Percentiles rank a stretch among this genome's conserved stretches.
phyloP scores from a whole-genome alignment of 306 rosid genomes.

The Luffa aegyptiaca region DNA sequence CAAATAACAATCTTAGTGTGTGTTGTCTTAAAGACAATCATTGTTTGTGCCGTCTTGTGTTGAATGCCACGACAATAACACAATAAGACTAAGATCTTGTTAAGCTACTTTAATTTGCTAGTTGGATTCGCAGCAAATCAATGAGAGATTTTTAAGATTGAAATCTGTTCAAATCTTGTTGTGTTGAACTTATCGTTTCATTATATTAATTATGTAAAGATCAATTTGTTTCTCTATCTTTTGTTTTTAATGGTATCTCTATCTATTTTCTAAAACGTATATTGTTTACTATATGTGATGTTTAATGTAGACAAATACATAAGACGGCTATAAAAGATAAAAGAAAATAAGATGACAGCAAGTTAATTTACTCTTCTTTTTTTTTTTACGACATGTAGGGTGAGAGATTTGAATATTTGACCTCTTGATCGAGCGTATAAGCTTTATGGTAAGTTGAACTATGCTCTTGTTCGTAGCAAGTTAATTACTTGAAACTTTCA shows the following conservation, averaged over 20 bases:
- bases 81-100: constrained; percentile 3
- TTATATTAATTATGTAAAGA: background rate
- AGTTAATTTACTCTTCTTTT: background rate
- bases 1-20: background rate
- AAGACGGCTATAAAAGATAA: background rate
- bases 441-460: no score
- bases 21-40: background rate
- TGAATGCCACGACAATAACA: background rate
- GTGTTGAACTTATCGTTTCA: background rate
- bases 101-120: background rate
- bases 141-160: background rate
- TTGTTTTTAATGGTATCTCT: background rate
- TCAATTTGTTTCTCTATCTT: no score
- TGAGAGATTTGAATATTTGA: no score
- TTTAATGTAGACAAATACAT: background rate
- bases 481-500: background rate
- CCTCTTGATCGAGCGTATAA: no score
- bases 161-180: background rate
- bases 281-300: background rate
- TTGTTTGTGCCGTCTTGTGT: constrained; percentile 11
- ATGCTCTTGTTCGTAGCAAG: no score
- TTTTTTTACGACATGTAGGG: no score
- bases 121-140: background rate
- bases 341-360: background rate
- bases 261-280: background rate